A percentile compares a stretch with the other conserved stretches of the same genome.
These are phyloP conservation scores for Chlorella sp. DNA, from an alignment of 139 green algal species.

Conservation along the genomic window DNA sequence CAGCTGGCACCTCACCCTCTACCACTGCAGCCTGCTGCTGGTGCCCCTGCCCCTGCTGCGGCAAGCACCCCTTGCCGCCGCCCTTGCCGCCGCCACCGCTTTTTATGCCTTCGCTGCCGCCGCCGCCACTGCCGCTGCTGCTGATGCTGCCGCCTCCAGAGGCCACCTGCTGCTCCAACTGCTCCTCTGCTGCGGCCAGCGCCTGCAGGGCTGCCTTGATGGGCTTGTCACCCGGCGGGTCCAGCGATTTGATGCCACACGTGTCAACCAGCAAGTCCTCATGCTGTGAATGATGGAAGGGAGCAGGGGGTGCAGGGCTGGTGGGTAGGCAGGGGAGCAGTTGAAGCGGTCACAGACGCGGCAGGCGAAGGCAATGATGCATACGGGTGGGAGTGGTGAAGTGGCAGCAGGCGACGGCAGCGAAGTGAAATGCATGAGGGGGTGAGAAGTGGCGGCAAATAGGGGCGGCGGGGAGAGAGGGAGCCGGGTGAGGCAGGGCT, in stretches of 20 bases:
- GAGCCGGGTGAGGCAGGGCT: too few species aligned
- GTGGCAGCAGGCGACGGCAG: too few species aligned
- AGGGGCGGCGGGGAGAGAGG: too few species aligned
- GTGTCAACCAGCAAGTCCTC: conserved; percentile 64
- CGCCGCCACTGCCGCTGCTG: not conserved
- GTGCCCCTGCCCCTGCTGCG: conserved; percentile 6
- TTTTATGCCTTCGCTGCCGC: not conserved
- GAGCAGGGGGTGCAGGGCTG: too few species aligned
- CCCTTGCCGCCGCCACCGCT: not conserved
- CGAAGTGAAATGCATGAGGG: too few species aligned
- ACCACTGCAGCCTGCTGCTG: not conserved
- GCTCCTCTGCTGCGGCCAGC: conserved; percentile 19
- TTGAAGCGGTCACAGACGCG: too few species aligned
- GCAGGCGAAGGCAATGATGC: too few species aligned
- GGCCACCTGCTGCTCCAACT: conserved; percentile 15
- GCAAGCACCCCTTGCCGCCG: not conserved
- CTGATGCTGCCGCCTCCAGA: conserved; percentile 4
- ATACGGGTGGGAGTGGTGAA: too few species aligned
- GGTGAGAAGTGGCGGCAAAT: too few species aligned
- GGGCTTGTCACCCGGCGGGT: conserved; percentile 19
- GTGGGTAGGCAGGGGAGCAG: too few species aligned
- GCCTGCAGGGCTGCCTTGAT: conserved; percentile 36
- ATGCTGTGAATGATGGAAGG: conserved; percentile 39
- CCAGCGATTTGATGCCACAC: conserved; percentile 58
- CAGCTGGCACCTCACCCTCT: not conserved